Evolutionary conservation across 2,329 filamentous ascomycete genomes (phyloP), one percentile per base, ranked within the genome.

Genomic region (Monosporascus sp.): DNA sequence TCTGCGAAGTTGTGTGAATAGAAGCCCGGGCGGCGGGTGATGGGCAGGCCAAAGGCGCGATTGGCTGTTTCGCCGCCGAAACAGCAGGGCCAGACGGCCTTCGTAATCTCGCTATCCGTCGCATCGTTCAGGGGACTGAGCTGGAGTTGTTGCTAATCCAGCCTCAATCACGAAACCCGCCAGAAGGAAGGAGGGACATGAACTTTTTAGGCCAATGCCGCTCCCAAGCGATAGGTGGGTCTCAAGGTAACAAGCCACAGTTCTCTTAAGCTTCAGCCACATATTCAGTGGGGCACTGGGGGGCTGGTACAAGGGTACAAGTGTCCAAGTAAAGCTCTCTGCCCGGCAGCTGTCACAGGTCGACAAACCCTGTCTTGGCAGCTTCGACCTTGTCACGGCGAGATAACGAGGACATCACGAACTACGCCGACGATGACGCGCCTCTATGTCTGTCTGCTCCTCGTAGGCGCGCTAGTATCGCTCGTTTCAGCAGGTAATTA

Each of bases 401-500:
- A 37, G 27, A 43, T 43, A 25, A 24, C 47, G 15, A 39, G 27
- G 7, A 22, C 37, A 53, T 37, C 17, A 25, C 41, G 37, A 58
- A 50, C 46, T 45, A 43, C 49, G 25, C 41, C 48, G 51, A 53
- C 52, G 27, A 68, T 64, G 65, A 61, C 62, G 49, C 63, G 60
- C 37, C 54, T 65, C 27, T 56, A 60, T 14, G 24, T 65, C 46
- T 53, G 65, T 44, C 53, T 70, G 8, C 59, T 69, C 51, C 51
- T 70, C 27, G 37, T 68, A 47, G 65, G 64, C 47, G 56, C 59
- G 9, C 54, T 71, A n/a, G 52, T 63, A 37, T 67, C 65, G 14
- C 55, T 68, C 18, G 64, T 59, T 4, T 58, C 60, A 24, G 78
- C 78, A 61, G 63, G 31, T 47, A 47, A 51, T 27, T 18, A 35